A percentile compares a stretch with the other conserved stretches of the same genome.
phyloP scores from a whole-genome alignment of 495 filamentous ascomycete species.

The Cairneyella variabilis region DNA sequence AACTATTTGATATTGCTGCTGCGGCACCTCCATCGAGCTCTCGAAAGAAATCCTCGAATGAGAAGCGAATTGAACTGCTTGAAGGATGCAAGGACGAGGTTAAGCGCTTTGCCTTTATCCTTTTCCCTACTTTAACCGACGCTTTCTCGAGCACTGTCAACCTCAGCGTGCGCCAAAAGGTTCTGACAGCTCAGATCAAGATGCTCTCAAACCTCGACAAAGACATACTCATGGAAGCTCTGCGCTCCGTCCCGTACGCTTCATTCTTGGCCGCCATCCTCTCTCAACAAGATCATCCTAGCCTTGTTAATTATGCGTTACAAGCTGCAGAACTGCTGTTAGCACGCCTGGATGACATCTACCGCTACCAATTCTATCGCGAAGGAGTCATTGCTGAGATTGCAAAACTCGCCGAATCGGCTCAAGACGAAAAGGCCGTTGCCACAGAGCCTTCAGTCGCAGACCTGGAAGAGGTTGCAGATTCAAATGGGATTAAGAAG shows the following conservation, averaged over 20 bases:
- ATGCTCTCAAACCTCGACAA: constrained; percentile 95
- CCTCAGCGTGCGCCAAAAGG: constrained; percentile 94
- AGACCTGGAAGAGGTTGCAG: not conserved
- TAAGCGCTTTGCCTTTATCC: constrained; percentile 85
- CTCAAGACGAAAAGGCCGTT: constrained; percentile 8
- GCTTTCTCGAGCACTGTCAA: constrained; percentile 99
- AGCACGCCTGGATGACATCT: constrained; percentile 77
- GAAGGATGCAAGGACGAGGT: constrained; percentile 79
- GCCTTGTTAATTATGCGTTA: constrained; percentile 79
- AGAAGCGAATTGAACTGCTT: constrained; percentile 74
- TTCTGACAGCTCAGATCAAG: constrained; percentile 89
- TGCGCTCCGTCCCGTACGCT: constrained; percentile 93
- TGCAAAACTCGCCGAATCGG: constrained; percentile 56
- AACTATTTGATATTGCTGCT: constrained; percentile 32
- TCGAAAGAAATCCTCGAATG: constrained; percentile 61
- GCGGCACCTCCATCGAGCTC: constrained; percentile 23
- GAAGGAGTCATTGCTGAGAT: constrained; percentile 96
- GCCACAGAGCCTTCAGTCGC: not conserved
- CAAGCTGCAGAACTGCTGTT: constrained; percentile 86
- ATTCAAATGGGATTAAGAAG: constrained; percentile 10
- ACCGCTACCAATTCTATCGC: constrained; percentile 94
- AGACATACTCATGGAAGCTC: constrained; percentile 76
- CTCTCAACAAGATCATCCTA: constrained; percentile 89
- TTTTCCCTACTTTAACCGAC: constrained; percentile 96
- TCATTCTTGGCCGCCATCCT: constrained; percentile 95